Evolutionary conservation across 2,329 filamentous ascomycete genomes (phyloP), one percentile per base, ranked within the genome.

Genomic region (Exophiala bonariae): DNA sequence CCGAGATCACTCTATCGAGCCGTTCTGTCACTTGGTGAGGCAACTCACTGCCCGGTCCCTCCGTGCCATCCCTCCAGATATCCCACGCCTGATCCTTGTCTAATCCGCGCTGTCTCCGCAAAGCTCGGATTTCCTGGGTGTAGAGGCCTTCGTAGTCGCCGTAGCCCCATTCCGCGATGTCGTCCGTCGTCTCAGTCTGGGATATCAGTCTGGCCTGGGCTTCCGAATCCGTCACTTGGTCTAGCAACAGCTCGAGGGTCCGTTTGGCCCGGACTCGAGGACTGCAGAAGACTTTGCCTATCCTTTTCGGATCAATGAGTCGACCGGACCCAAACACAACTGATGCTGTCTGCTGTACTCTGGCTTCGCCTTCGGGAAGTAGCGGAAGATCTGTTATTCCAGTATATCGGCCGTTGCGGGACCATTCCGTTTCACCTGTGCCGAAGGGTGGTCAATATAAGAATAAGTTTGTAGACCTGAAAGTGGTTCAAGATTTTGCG

Each of bases 141-240:
- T 71, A 72, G 18, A 82, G 61, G 9, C 81, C 81, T 61, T 85
- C 81, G 60, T 84, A 85, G 49, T 75, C 67, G 36, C 81, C 81
- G 63, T 84, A 85, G 50, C 79, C 75, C 81, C 81, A 85, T 61
- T 84, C 81, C 2, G 74, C 67, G 34, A 84, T 66, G 66, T 64
- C 47, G 33, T 78, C 73, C 2, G 76, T 81, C 23, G 51, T 41
- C 0, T 52, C 53, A 4, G 31, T 41, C 30, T 50, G 47, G 18
- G n/a, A 22, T 2, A 51, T 52, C 11, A 67, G 41, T 3, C 37
- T 37, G 16, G 57, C 40, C 39, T 54, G 58, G 3, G 23, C 23
- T 14, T 14, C 14, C 2, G 36, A 1, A 3, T 41, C 48, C 16
- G 16, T 13, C 11, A 46, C 20, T 17, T 40, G 46, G 6, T 52